Conservation (phyloP, 2,329 filamentous ascomycete species). For the Whalleya microplaca region DNA sequence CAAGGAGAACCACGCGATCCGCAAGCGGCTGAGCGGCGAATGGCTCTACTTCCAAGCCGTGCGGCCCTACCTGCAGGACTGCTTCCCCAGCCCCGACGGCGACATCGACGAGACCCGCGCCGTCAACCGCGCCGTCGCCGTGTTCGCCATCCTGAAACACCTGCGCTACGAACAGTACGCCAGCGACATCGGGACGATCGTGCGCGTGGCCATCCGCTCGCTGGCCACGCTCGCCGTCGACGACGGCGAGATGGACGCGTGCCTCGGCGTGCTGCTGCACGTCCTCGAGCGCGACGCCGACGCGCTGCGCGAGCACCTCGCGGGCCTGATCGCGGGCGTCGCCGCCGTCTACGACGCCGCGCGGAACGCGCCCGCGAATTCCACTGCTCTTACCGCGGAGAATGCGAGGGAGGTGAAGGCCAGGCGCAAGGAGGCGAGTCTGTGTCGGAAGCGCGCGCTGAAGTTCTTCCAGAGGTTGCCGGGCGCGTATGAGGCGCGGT, state of each 20-base stretch:
- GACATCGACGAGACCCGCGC: conserved; percentile 33
- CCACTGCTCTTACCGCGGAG: no score
- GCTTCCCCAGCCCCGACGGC: conserved; percentile 38
- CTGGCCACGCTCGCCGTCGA: conserved; percentile 47
- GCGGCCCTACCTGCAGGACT: conserved; percentile 42
- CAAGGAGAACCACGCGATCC: conserved; percentile 31
- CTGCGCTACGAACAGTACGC: conserved; percentile 56
- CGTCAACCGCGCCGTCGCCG: conserved; percentile 49
- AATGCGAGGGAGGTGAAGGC: conserved; percentile 2
- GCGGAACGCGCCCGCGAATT: conserved; percentile 18
- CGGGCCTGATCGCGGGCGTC: conserved; percentile 52
- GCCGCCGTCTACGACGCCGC: conserved; percentile 41
- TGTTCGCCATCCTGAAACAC: conserved; percentile 54
- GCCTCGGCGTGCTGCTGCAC: conserved; percentile 52
- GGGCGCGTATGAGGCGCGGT: conserved; percentile 50
- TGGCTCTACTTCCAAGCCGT: conserved; percentile 39
- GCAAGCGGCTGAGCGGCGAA: conserved; percentile 30
- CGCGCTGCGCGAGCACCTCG: conserved; percentile 51
- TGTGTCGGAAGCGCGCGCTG: conserved; percentile 52
- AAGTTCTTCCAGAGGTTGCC: conserved; percentile 54
- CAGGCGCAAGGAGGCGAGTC: conserved; percentile 22
- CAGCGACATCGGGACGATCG: conserved; percentile 50
- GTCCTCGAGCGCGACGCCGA: conserved; percentile 52
- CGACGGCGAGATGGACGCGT: conserved; percentile 48
- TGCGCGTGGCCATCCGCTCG: conserved; percentile 53